Percentiles rank a stretch among this genome's conserved stretches.
Conservation (phyloP, 768 basidiomycete species). For the Naganishia randhawae region DNA sequence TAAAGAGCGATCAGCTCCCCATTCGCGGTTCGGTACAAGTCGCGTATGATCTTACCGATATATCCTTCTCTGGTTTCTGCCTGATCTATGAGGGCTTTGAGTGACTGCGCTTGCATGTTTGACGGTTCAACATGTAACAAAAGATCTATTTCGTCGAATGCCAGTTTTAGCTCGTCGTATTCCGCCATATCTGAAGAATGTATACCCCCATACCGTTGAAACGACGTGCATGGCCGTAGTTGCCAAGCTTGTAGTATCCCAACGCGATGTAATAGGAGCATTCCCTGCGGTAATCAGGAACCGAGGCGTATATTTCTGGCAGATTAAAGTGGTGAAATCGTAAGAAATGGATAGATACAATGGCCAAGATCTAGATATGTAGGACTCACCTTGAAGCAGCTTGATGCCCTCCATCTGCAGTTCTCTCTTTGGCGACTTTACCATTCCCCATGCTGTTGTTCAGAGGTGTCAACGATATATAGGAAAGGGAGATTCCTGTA, state of each 20-base stretch:
- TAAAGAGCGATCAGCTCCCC: neutral
- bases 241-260: conserved; percentile 93
- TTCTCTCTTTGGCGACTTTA: conserved; percentile 79
- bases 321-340: neutral
- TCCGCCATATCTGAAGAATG: neutral
- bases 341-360: neutral
- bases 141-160: conserved; percentile 61
- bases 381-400: conserved; percentile 71
- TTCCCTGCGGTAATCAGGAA: conserved; percentile 81
- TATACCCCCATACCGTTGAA: conserved; percentile 75
- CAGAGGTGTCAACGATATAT: neutral
- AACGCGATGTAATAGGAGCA: conserved; percentile 94
- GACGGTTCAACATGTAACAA: conserved; percentile 86
- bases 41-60: conserved; percentile 60
- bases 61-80: conserved; percentile 90
- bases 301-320: conserved; percentile 83
- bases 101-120: conserved; percentile 86
- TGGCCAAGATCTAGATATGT: neutral
- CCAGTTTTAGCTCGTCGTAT: conserved; percentile 56
- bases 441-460: conserved; percentile 60
- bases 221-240: conserved; percentile 83
- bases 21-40: no score
- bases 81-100: conserved; percentile 78
- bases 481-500: neutral
- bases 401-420: conserved; percentile 90